Evolutionary conservation across 2,329 filamentous ascomycete species (phyloP), one percentile per base, ranked within the genome.

Genomic region (Exophiala calicioides): DNA sequence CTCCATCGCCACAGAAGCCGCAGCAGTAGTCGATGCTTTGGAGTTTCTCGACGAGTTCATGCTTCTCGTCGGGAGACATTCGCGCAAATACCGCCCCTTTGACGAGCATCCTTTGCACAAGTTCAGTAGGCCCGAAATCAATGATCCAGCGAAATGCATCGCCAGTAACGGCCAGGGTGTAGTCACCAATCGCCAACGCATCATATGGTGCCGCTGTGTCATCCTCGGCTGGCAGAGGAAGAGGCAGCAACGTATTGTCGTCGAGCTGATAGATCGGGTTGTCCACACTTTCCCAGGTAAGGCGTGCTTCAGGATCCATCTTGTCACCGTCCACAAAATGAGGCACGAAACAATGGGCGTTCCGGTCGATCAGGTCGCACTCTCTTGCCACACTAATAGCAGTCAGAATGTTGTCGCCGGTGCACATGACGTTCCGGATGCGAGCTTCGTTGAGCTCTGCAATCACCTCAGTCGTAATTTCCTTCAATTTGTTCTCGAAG

Each of bases 61-160:
- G 90, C 66, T 98, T 98, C 68, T 98, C 93, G 64, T 98, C 94
- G 0, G 93, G 94, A 1, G 91, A 97, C 93, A 98, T 98, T 58
- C 93, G 86, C 3, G 93, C 94, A 67, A 95, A 98, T 1, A 98
- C 89, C 67, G 93, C 91, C 19, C 91, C 90, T 43, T 80, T 81
- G 26, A 95, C 85, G 44, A 98, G 86, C 84, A 97, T 91, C 76
- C 93, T 65, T 19, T 52, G 27, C 24, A 97, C 73, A 0, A 94
- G 78, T 44, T 87, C 82, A n/a, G 88, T 81, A 0, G 85, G 82
- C 0, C 88, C 91, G 66, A 84, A 97, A 68, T 98, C 91, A 38
- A 98, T 77, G 39, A 97, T 83, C 93, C 93, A 98, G 53, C 93
- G 85, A 68, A 98, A 98, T 0, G 95, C 87, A 60, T 98, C 93